phyloP scores from a whole-genome alignment of 208 protist genomes.

The Trypanosomatidae sp. region DNA sequence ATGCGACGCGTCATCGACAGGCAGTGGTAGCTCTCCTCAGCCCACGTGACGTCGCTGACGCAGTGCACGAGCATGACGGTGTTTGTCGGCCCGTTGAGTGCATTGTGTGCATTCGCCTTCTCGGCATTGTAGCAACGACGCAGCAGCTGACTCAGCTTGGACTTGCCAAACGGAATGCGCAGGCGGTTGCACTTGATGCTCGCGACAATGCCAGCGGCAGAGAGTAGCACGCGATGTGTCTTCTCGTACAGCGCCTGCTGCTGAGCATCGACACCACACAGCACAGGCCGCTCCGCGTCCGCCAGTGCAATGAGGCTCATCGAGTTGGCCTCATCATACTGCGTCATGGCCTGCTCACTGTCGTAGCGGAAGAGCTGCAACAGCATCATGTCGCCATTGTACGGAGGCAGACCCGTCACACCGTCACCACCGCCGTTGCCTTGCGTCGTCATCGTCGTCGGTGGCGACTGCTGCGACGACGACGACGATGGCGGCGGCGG shows the following conservation, averaged over 20 bases:
- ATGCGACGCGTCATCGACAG: constrained; percentile 77
- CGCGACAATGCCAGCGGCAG: constrained; percentile 71
- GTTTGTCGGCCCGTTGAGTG: constrained; percentile 55
- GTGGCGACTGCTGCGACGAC: too few relatives aligned
- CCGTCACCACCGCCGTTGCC: too few relatives aligned
- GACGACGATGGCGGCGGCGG: too few relatives aligned
- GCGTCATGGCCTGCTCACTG: constrained; percentile 28
- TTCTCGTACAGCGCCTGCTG: constrained; percentile 63
- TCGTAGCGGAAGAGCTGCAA: constrained; percentile 78
- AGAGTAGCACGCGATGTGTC: constrained; percentile 55
- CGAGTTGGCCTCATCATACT: constrained; percentile 76
- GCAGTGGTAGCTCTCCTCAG: constrained; percentile 82
- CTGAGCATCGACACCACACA: constrained; percentile 68
- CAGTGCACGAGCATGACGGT: constrained; percentile 75
- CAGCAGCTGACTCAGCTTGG: constrained; percentile 81
- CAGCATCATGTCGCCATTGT: constrained; percentile 73
- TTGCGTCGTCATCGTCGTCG: too few relatives aligned
- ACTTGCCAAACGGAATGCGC: constrained; percentile 88
- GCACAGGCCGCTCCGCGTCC: constrained; percentile 74
- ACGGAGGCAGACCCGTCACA: constrained; percentile 72
- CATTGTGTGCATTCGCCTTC: constrained; percentile 64
- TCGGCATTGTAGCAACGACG: constrained; percentile 83
- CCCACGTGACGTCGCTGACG: constrained; percentile 64
- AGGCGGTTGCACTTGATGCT: constrained; percentile 86
- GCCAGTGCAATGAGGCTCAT: constrained; percentile 73